phyloP scores from a whole-genome alignment of 1,139 yeast genomes.

The Taphrina betulina region DNA sequence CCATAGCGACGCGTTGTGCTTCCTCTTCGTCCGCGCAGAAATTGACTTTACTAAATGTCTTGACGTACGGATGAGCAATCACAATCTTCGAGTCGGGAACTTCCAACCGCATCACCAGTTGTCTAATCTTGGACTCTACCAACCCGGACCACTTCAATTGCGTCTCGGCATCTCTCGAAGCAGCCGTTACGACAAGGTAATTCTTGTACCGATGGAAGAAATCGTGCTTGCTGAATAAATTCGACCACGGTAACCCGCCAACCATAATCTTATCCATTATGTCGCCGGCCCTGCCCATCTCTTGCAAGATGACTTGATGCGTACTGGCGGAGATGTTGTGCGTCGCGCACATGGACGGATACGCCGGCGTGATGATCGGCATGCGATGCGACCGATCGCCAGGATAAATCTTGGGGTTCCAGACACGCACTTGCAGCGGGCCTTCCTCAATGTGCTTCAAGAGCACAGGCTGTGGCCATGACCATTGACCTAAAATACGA shows the following conservation, averaged over 20 bases:
- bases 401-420: slow-evolving; percentile 92
- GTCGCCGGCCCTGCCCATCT: slow-evolving; percentile 69
- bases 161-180: slow-evolving; percentile 73
- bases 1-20: slow-evolving; percentile 55
- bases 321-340: slow-evolving; percentile 90
- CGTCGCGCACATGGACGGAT: slow-evolving; percentile 99
- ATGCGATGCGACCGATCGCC: slow-evolving; percentile 85
- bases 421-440: slow-evolving; percentile 89
- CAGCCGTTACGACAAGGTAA: slow-evolving; percentile 77
- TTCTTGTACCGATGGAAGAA: slow-evolving; percentile 82
- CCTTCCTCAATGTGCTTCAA: slow-evolving; percentile 94
- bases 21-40: slow-evolving; percentile 57
- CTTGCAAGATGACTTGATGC: slow-evolving; percentile 71
- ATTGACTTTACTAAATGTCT: slow-evolving; percentile 64
- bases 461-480: slow-evolving; percentile 98
- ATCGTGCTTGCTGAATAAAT: slow-evolving; percentile 70
- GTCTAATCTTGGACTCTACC: slow-evolving; percentile 82
- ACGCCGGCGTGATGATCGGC: slow-evolving; percentile 99
- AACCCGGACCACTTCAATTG: slow-evolving; percentile 88
- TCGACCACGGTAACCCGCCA: slow-evolving; percentile 70
- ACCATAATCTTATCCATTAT: slow-evolving; percentile 66
- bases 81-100: slow-evolving; percentile 62
- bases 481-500: slow-evolving; percentile 82
- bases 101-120: slow-evolving; percentile 79
- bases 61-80: slow-evolving; percentile 86